Conservation (phyloP, 495 filamentous ascomycete species). For the Penicillium steckii region DNA sequence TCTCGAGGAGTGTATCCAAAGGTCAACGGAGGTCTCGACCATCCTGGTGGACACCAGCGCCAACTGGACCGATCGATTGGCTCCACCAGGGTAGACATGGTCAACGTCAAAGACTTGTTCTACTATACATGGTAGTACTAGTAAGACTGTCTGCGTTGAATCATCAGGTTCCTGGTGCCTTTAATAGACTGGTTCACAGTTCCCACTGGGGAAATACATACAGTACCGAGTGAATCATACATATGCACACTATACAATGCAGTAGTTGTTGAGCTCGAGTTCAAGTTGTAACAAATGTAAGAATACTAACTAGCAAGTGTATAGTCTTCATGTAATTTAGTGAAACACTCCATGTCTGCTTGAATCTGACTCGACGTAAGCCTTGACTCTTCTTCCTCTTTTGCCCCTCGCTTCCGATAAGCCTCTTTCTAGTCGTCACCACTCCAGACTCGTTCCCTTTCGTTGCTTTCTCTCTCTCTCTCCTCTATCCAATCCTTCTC, state of each 20-base stretch:
- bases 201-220: too few species aligned
- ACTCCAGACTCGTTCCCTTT: slow-evolving; percentile 9
- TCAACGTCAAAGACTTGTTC: slow-evolving; percentile 28
- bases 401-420: slow-evolving; percentile 32
- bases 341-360: slow-evolving; percentile 29
- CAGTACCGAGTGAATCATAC: too few species aligned
- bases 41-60: slow-evolving; percentile 8
- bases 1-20: neutral
- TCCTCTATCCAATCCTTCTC: neutral
- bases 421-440: slow-evolving; percentile 30
- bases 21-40: slow-evolving; percentile 1
- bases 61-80: slow-evolving; percentile 7
- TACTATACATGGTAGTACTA: neutral
- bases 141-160: slow-evolving; percentile 1
- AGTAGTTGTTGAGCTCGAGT: too few species aligned
- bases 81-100: neutral
- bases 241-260: too few species aligned
- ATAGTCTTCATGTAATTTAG: slow-evolving; percentile 15
- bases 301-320: too few species aligned
- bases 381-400: slow-evolving; percentile 1
- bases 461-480: neutral
- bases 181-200: neutral
- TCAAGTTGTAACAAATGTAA: too few species aligned
- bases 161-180: slow-evolving; percentile 29
- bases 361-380: slow-evolving; percentile 11